Conservation (phyloP, 2,329 filamentous ascomycete genomes). For the Colletotrichum sp. region DNA sequence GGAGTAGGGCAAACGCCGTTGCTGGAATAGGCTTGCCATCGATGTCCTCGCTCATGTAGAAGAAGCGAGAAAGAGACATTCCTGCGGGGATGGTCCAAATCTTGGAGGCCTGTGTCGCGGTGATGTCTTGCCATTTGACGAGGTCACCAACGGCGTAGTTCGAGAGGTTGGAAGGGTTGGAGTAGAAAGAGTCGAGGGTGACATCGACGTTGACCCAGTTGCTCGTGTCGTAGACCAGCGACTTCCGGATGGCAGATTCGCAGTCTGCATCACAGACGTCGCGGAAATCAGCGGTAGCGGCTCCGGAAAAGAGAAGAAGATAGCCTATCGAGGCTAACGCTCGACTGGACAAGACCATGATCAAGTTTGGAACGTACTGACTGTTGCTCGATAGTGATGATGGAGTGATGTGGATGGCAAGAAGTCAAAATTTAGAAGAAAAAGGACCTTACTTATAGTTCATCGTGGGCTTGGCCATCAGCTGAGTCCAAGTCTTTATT, state of each 20-base stretch:
- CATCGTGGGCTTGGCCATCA: neutral
- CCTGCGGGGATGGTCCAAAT: conserved; percentile 18
- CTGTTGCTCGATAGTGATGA: rapidly evolving
- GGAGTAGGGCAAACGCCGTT: conserved; percentile 20
- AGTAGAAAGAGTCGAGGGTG: conserved; percentile 16
- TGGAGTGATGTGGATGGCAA: rapidly evolving
- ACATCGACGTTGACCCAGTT: conserved; percentile 12
- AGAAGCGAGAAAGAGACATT: neutral
- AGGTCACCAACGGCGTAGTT: conserved; percentile 20
- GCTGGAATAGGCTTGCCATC: conserved; percentile 7
- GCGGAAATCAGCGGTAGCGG: neutral
- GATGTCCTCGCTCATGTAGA: conserved; percentile 20
- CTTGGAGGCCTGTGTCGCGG: neutral
- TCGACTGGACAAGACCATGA: rapidly evolving
- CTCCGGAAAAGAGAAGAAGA: neutral
- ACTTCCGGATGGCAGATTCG: neutral
- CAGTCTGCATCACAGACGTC: conserved; percentile 20
- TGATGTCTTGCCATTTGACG: conserved; percentile 22
- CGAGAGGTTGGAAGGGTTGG: conserved; percentile 13
- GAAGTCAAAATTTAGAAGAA: rapidly evolving
- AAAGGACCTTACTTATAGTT: neutral
- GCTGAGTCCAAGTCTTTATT: neutral
- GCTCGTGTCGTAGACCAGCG: neutral
- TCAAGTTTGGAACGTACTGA: neutral
- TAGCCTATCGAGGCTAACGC: neutral